phyloP scores from a whole-genome alignment of 306 rosid genomes.

The Pachyrhizus erosus region DNA sequence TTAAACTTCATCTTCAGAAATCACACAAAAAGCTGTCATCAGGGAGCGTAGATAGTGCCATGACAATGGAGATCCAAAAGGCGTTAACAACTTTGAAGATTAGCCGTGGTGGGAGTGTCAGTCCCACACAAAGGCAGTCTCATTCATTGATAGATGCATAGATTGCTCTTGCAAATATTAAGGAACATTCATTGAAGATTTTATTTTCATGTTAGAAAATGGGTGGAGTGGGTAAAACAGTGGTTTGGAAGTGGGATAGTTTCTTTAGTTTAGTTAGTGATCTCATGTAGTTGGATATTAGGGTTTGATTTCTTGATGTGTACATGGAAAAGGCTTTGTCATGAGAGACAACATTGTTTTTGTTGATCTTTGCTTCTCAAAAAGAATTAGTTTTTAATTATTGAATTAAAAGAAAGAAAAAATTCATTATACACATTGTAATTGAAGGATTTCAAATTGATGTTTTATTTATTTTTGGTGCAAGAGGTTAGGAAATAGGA shows the following conservation, averaged over 20 bases:
- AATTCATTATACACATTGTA: too few relatives aligned
- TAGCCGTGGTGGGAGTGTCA: slow-evolving; percentile 71
- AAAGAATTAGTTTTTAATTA: too few relatives aligned
- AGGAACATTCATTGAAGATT: background rate
- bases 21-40: slow-evolving; percentile 88
- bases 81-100: slow-evolving; percentile 67
- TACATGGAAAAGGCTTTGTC: background rate
- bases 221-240: background rate
- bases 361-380: too few relatives aligned
- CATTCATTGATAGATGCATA: slow-evolving; percentile 53
- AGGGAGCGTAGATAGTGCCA: slow-evolving; percentile 96
- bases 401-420: too few relatives aligned
- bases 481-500: too few relatives aligned
- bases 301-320: background rate
- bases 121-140: slow-evolving; percentile 66
- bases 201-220: background rate
- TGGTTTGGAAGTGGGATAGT: background rate
- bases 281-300: background rate
- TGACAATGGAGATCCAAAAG: slow-evolving; percentile 93
- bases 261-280: background rate
- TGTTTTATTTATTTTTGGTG: too few relatives aligned
- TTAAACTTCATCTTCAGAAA: slow-evolving; percentile 90
- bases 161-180: background rate
- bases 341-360: too few relatives aligned
- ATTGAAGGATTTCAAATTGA: too few relatives aligned